phyloP scores from a whole-genome alignment of 2,329 filamentous ascomycete genomes.

The Diplodia seriata region DNA sequence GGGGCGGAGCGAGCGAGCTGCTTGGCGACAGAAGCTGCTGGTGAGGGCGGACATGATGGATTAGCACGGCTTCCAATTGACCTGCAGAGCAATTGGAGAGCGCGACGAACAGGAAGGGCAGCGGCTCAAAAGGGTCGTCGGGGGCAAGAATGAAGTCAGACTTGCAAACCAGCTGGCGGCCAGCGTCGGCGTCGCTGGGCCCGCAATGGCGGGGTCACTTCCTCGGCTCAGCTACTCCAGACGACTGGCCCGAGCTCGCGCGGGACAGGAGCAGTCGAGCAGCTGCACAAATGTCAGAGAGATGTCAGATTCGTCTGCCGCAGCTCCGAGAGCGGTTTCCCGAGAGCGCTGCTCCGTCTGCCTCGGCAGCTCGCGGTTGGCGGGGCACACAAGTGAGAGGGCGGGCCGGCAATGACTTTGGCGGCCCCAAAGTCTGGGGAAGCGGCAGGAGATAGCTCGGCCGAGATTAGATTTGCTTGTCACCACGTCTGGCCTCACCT shows the following conservation, averaged over 20 bases:
- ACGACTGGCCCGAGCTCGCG: constrained; percentile 10
- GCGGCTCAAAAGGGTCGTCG: background rate
- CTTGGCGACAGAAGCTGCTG: constrained; percentile 50
- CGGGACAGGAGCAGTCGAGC: background rate
- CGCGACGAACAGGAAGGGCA: constrained; percentile 19
- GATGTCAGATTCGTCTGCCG: background rate
- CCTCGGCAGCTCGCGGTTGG: background rate
- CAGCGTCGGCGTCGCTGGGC: constrained; percentile 17
- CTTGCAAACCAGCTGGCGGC: constrained; percentile 6
- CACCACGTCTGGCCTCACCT: background rate
- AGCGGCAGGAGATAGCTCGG: constrained; percentile 4
- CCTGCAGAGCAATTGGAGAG: constrained; percentile 22
- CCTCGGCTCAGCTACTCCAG: constrained; percentile 21
- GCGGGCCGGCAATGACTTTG: background rate
- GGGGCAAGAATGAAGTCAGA: background rate
- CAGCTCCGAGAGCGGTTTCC: background rate
- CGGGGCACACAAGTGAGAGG: background rate
- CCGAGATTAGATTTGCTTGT: background rate
- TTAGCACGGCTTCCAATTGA: constrained; percentile 30
- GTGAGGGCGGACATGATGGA: constrained; percentile 51
- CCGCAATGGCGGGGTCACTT: constrained; percentile 19
- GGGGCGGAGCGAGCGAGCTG: constrained; percentile 48
- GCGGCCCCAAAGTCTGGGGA: constrained; percentile 6
- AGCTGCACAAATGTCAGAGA: background rate
- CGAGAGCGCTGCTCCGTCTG: background rate